These are phyloP conservation scores for Jacaranda copaia DNA, from an alignment of 257 asterid species.

Conservation along the genomic window DNA sequence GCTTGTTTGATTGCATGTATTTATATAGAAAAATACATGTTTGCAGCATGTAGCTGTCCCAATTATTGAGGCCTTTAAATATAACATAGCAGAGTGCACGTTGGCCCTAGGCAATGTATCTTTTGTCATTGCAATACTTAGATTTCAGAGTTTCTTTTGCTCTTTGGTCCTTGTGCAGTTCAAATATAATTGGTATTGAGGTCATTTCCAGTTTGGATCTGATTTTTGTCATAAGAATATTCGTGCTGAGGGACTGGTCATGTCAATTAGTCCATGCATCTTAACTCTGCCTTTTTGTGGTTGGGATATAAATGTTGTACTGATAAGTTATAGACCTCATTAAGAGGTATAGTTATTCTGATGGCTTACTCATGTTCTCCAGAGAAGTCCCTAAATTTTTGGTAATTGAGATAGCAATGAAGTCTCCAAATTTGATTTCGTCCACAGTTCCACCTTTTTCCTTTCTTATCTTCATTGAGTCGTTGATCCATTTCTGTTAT, in stretches of 20 bases:
- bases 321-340: background rate
- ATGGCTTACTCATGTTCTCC: background rate
- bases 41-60: background rate
- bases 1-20: background rate
- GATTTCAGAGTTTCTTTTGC: slow-evolving; percentile 9
- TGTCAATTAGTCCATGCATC: background rate
- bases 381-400: background rate
- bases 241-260: background rate
- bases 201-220: background rate
- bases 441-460: background rate
- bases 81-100: background rate
- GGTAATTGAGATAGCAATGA: background rate
- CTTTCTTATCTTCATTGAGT: background rate
- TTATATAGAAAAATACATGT: background rate
- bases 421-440: background rate
- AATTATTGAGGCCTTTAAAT: background rate
- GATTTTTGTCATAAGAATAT: background rate
- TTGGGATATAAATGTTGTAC: background rate
- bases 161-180: slow-evolving; percentile 16
- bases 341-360: background rate
- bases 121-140: background rate
- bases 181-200: background rate
- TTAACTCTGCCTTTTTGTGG: background rate
- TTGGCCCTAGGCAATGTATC: background rate
- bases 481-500: background rate